A percentile compares a stretch with the other conserved stretches of the same genome.
phyloP scores from a whole-genome alignment of 2,329 filamentous ascomycete species.

The Paecilomyces fulvus region DNA sequence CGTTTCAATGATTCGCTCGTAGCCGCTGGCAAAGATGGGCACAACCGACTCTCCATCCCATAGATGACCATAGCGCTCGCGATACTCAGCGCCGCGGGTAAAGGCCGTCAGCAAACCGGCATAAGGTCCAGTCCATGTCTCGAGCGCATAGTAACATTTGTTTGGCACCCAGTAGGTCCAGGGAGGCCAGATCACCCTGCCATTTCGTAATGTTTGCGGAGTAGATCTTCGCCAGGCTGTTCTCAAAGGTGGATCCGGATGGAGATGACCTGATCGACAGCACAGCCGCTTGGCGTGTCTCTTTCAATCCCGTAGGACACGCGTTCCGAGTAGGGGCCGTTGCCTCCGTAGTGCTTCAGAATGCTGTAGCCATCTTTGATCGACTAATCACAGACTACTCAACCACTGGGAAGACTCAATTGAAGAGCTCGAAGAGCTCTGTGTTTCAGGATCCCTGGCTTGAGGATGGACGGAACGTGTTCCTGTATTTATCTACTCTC shows the following conservation, averaged over 20 bases:
- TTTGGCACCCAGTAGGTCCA: conserved; percentile 15
- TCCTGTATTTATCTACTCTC: not conserved
- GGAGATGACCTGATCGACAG: conserved; percentile 16
- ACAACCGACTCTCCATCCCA: conserved; percentile 7
- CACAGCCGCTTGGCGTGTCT: conserved; percentile 11
- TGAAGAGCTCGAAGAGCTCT: not conserved
- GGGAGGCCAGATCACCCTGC: conserved; percentile 12
- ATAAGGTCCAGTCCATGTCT: conserved; percentile 13
- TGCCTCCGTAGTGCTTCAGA: conserved; percentile 12
- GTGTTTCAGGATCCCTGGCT: not conserved
- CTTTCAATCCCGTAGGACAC: conserved; percentile 11
- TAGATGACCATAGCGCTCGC: conserved; percentile 12
- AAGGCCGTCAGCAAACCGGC: conserved; percentile 10
- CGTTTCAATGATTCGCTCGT: conserved; percentile 13
- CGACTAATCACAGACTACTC: not conserved
- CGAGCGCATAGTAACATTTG: conserved; percentile 10
- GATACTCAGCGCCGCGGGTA: conserved; percentile 11
- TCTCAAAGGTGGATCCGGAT: conserved; percentile 10
- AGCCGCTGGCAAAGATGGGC: conserved; percentile 12
- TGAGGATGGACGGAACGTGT: not conserved
- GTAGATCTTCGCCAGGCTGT: conserved; percentile 10
- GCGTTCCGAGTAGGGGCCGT: conserved; percentile 12
- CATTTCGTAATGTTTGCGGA: conserved; percentile 3
- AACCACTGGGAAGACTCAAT: not conserved
- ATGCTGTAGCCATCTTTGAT: conserved; percentile 11